Base-by-base conservation (phyloP, 139 green algal genomes). In the Edaphochlamys debaryana region DNA sequence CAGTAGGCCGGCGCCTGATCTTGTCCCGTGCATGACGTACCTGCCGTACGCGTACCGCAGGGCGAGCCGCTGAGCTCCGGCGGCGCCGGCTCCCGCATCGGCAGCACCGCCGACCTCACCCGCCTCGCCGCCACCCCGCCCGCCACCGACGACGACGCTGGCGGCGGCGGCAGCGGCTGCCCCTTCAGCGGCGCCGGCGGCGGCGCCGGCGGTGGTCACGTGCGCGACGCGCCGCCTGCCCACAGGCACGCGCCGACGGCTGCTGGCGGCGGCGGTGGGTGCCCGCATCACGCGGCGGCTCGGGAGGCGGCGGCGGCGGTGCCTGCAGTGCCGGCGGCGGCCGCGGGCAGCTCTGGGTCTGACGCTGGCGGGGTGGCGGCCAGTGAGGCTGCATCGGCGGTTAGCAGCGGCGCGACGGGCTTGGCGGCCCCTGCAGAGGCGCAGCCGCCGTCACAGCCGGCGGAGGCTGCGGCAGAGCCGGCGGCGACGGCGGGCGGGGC, bases 21-120 rank as follows among this genome's bases (percentile, higher is more conserved):
- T 13, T 11, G 27, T 15, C 48, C 50, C 0, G 19, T 50, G n/a
- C 32, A n/a, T 17, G 40, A 32, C 17, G 15, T 11, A 22, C n/a
- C n/a, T n/a, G n/a, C n/a, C n/a, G n/a, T n/a, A n/a, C n/a, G n/a
- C 45, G 36, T 52, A 3, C 37, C 13, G 40, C 45, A 54, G 45
- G 45, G 45, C 45, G 70, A 36, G 22, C 8, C 67, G 52, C 34
- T 2, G 32, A 40, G 38, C 30, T 11, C 27, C 6, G 1, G 34
- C 75, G 71, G 75, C 60, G 60, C 41, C 23, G 75, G 75, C n/a
- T 81, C 75, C 40, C n/a, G 40, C 3, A 20, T 3, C 32, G 75
- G 75, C 60, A 72, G 60, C 75, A 40, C 41, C 3, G 17, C 56
- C 11, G 75, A 81, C 75, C 75, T 81, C 15, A 71, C 41, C 20